phyloP scores from a whole-genome alignment of 768 basidiomycete species.

The Cytidiella melzeri region DNA sequence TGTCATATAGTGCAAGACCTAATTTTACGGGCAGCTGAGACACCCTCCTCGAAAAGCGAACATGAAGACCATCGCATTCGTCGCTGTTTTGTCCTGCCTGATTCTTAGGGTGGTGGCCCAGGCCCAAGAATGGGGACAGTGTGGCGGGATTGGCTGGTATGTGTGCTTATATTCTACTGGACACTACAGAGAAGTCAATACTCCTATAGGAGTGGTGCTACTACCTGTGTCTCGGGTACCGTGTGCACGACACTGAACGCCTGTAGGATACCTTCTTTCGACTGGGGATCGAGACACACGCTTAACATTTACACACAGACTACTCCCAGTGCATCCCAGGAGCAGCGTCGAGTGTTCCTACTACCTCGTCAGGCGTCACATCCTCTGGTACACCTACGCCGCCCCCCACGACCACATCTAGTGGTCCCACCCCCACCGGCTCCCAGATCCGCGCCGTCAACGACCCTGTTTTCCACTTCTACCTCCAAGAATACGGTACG shows the following conservation, averaged over 20 bases:
- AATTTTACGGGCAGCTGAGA: neutral
- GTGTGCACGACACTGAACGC: slow-evolving; percentile 19
- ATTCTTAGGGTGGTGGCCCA: slow-evolving; percentile 15
- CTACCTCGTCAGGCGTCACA: slow-evolving; percentile 25
- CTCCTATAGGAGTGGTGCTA: slow-evolving; percentile 18
- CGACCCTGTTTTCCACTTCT: slow-evolving; percentile 51
- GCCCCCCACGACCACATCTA: slow-evolving; percentile 26
- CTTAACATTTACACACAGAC: slow-evolving; percentile 33
- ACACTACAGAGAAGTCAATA: neutral
- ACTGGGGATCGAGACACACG: slow-evolving; percentile 5
- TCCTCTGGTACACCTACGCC: slow-evolving; percentile 27
- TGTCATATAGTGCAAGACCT: neutral
- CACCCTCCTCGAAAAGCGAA: neutral
- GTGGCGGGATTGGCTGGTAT: slow-evolving; percentile 25
- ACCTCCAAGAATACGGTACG: slow-evolving; percentile 45
- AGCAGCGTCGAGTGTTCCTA: slow-evolving; percentile 12
- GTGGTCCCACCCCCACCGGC: slow-evolving; percentile 25
- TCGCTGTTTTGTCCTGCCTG: slow-evolving; percentile 4
- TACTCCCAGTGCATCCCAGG: slow-evolving; percentile 51
- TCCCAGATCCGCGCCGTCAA: slow-evolving; percentile 49
- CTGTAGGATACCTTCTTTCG: slow-evolving; percentile 11
- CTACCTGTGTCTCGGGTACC: slow-evolving; percentile 18
- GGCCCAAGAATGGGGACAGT: slow-evolving; percentile 20
- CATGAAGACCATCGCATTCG: neutral
- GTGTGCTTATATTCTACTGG: neutral